A percentile compares a stretch with the other conserved stretches of the same genome.
Conservation (phyloP, 2,329 filamentous ascomycete species). For the Ascochyta viciae-villosae region DNA sequence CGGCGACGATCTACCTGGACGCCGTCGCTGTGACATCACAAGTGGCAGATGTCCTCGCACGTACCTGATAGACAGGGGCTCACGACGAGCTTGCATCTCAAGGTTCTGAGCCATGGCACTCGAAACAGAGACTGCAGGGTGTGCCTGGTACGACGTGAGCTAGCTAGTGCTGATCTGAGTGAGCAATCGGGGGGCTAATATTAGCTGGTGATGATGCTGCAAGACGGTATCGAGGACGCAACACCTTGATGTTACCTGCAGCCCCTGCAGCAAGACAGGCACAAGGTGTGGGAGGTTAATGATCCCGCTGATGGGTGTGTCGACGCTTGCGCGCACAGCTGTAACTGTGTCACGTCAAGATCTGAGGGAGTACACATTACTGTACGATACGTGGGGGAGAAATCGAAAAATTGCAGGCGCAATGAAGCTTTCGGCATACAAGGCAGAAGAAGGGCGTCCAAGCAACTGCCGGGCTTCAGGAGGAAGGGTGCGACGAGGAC, state of each 20-base stretch:
- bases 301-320: neutral
- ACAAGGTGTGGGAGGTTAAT: conserved; percentile 1
- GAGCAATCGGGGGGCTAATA: conserved; percentile 5
- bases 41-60: conserved; percentile 1
- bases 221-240: conserved; percentile 5
- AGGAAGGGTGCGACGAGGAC: neutral
- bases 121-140: conserved; percentile 1
- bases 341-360: neutral
- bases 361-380: too few species aligned
- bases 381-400: too few species aligned
- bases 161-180: conserved; percentile 14
- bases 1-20: neutral
- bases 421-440: too few species aligned
- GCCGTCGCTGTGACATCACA: conserved; percentile 8
- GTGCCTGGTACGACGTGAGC: conserved; percentile 9
- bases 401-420: too few species aligned
- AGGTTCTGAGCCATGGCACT: neutral
- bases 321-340: too few species aligned
- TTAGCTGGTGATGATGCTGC: conserved; percentile 9
- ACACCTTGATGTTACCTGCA: conserved; percentile 6
- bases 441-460: neutral
- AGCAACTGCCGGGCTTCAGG: neutral
- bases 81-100: neutral
- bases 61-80: conserved; percentile 3
- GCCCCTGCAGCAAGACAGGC: conserved; percentile 6